These are phyloP conservation scores for Cercospora zeae-maydis DNA, from an alignment of 2,329 filamentous ascomycete genomes.

Conservation along the genomic window DNA sequence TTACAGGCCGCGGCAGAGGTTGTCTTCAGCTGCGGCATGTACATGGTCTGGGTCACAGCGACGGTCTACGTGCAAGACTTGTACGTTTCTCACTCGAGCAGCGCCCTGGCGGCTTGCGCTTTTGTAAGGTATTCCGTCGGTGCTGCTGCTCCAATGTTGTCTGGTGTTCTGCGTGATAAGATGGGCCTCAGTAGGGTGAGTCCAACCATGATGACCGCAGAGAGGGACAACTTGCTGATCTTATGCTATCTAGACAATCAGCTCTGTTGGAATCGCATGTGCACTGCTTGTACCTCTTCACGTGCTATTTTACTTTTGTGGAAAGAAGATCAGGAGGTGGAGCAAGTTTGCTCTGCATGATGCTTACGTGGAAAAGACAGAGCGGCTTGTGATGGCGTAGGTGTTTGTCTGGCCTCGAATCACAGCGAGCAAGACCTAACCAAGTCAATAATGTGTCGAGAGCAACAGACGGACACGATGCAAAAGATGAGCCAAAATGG, in stretches of 20 bases:
- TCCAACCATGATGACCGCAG: background rate
- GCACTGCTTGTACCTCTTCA: slow-evolving; percentile 12
- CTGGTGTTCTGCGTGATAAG: slow-evolving; percentile 8
- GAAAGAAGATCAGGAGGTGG: slow-evolving; percentile 14
- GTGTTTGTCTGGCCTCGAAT: too few relatives aligned
- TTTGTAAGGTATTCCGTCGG: slow-evolving; percentile 17
- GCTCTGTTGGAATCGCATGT: slow-evolving; percentile 9
- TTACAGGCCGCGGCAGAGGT: slow-evolving; percentile 10
- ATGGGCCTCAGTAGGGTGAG: slow-evolving; percentile 12
- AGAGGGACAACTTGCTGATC: background rate
- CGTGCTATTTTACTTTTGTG: slow-evolving; percentile 19
- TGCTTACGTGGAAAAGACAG: background rate
- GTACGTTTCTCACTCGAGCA: slow-evolving; percentile 17
- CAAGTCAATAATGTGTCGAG: background rate
- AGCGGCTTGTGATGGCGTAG: too few relatives aligned
- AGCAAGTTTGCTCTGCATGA: slow-evolving; percentile 17
- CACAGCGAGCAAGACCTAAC: too few relatives aligned
- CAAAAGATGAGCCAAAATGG: too few relatives aligned
- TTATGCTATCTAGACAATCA: background rate
- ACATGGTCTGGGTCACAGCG: slow-evolving; percentile 17
- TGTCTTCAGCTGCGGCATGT: slow-evolving; percentile 15
- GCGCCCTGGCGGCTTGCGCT: slow-evolving; percentile 15
- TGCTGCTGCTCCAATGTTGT: slow-evolving; percentile 13
- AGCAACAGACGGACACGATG: too few relatives aligned
- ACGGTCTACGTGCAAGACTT: slow-evolving; percentile 19